Percentiles rank a stretch among this genome's conserved stretches.
Evolutionary conservation across 805 yeast species (phyloP).

Genomic region (Kazachstania taianensis): DNA sequence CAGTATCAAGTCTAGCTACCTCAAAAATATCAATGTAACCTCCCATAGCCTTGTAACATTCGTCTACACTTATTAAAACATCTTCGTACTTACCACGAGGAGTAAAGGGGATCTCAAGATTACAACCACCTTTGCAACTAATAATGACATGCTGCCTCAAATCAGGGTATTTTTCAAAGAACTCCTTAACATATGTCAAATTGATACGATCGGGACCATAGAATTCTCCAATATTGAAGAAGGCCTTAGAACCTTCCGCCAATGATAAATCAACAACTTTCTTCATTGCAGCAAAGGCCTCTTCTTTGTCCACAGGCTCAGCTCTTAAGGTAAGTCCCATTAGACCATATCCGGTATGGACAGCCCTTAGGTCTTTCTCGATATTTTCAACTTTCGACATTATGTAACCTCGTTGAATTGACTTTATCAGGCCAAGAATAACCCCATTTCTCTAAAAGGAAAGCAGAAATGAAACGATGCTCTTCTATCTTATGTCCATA

Average conservation of each 20-base stretch:
- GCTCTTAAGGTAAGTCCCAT: constrained; percentile 75
- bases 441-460: too few relatives aligned
- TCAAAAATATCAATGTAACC: constrained; percentile 53
- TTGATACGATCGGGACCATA: constrained; percentile 52
- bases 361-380: constrained; percentile 11
- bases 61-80: constrained; percentile 40
- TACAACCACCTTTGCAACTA: constrained; percentile 58
- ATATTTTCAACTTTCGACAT: constrained; percentile 18
- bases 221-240: constrained; percentile 70
- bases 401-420: constrained; percentile 6
- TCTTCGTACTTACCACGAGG: constrained; percentile 46
- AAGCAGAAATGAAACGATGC: constrained; percentile 15
- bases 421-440: too few relatives aligned
- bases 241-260: constrained; percentile 29
- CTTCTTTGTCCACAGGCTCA: constrained; percentile 41
- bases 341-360: constrained; percentile 55
- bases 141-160: constrained; percentile 45
- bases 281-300: constrained; percentile 45
- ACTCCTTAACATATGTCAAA: constrained; percentile 45
- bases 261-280: constrained; percentile 36
- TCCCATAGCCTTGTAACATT: constrained; percentile 32
- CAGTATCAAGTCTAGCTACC: constrained; percentile 57
- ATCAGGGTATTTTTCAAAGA: constrained; percentile 49
- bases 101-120: constrained; percentile 24
- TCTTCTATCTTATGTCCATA: too few relatives aligned